Percentiles rank a stretch among this genome's conserved stretches.
These are phyloP conservation scores for Seminavis robusta DNA, from an alignment of 108 stramenopile genomes.

Conservation along the genomic window DNA sequence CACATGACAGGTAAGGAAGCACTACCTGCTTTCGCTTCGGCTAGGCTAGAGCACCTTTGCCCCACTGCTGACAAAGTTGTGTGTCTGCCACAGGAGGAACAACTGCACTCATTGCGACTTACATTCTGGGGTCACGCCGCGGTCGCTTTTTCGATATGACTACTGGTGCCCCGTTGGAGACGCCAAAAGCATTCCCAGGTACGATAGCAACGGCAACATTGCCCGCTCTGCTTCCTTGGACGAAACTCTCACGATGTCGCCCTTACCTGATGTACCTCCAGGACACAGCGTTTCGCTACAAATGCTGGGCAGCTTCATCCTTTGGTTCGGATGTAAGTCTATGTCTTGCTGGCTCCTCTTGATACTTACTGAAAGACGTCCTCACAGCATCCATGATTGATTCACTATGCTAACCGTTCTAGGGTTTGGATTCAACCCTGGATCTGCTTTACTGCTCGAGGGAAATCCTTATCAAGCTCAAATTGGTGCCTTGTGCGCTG, in stretches of 20 bases:
- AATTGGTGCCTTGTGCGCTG: conserved; percentile 67
- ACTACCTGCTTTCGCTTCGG: conserved; percentile 44
- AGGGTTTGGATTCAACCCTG: conserved; percentile 93
- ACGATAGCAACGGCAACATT: too few species aligned
- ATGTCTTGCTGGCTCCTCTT: too few species aligned
- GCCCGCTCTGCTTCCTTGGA: conserved; percentile 52
- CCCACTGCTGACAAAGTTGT: conserved; percentile 31
- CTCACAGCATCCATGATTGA: not conserved
- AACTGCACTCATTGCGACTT: conserved; percentile 58
- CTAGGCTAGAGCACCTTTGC: not conserved
- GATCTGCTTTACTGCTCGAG: conserved; percentile 60
- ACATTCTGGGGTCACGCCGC: conserved; percentile 55
- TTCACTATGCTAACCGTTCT: too few species aligned
- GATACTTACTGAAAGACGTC: not conserved
- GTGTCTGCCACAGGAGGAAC: conserved; percentile 52
- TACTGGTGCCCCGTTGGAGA: conserved; percentile 25
- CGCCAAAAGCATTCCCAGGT: conserved; percentile 31
- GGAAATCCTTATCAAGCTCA: conserved; percentile 15
- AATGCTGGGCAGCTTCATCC: conserved; percentile 79
- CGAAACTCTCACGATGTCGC: not conserved
- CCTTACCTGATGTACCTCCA: not conserved
- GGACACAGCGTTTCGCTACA: conserved; percentile 77
- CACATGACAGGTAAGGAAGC: conserved; percentile 84
- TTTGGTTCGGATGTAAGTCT: conserved; percentile 92
- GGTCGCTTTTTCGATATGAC: conserved; percentile 56